Percentiles rank a stretch among this genome's conserved stretches.
Evolutionary conservation across 495 filamentous ascomycete genomes (phyloP).

Genomic region (Penicillium riverlandense): DNA sequence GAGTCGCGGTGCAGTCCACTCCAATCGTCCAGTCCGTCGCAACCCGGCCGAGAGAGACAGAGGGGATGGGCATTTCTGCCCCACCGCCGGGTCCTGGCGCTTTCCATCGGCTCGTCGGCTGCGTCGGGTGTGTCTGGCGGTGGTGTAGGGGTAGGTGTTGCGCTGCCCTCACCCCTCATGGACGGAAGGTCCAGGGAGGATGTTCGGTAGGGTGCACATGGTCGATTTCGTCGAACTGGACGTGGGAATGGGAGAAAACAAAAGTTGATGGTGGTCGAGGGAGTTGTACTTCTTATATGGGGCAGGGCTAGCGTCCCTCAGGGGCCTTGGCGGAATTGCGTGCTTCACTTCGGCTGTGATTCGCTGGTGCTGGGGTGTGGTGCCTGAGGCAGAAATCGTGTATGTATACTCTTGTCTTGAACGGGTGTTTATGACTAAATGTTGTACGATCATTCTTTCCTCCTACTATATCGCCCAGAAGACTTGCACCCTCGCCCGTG

Average conservation of each 20-base stretch:
- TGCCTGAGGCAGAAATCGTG: neutral
- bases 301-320: conserved; percentile 8
- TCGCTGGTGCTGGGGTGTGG: neutral
- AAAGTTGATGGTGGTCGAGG: conserved; percentile 11
- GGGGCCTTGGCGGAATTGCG: conserved; percentile 36
- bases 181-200: neutral
- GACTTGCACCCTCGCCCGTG: conserved; percentile 50
- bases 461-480: conserved; percentile 52
- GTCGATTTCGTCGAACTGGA: neutral
- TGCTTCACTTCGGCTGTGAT: conserved; percentile 15
- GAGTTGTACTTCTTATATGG: conserved; percentile 24
- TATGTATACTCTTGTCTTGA: too few relatives aligned
- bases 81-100: conserved; percentile 8
- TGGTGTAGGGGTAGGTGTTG: neutral
- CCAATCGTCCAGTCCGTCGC: neutral
- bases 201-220: neutral
- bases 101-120: conserved; percentile 19
- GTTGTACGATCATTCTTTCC: too few relatives aligned
- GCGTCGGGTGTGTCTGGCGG: conserved; percentile 8
- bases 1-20: neutral
- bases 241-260: conserved; percentile 1
- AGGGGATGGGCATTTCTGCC: neutral
- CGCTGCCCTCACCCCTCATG: neutral
- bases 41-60: conserved; percentile 8
- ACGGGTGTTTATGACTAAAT: too few relatives aligned